Evolutionary conservation across 164 flowering plant species (phyloP).

Genomic region (Magnolia officinalis): DNA sequence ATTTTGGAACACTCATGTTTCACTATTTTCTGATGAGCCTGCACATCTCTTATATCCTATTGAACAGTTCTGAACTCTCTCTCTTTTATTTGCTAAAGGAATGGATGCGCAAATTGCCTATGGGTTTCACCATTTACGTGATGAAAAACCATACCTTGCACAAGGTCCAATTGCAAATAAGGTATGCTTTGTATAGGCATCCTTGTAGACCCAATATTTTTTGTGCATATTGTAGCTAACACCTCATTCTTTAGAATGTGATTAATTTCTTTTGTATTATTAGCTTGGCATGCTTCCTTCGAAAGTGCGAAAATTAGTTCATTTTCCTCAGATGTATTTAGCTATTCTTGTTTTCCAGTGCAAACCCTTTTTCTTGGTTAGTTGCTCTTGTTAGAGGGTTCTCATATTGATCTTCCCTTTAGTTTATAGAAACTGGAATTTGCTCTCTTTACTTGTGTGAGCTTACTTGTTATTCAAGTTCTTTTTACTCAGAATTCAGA

Average conservation of each 20-base stretch:
- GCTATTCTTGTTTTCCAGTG: not conserved
- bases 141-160: conserved; percentile 93
- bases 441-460: not conserved
- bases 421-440: not conserved
- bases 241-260: not conserved
- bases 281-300: not conserved
- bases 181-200: conserved; percentile 36
- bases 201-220: not conserved
- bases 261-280: too few relatives aligned
- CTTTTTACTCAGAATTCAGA: too few relatives aligned
- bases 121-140: conserved; percentile 93
- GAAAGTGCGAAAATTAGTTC: not conserved
- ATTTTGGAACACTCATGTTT: too few relatives aligned
- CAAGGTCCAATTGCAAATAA: conserved; percentile 92
- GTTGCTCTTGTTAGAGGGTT: not conserved
- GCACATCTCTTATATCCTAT: not conserved
- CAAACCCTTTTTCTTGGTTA: not conserved
- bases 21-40: not conserved
- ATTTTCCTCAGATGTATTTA: not conserved
- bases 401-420: not conserved
- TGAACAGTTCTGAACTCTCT: not conserved
- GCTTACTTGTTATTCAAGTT: not conserved
- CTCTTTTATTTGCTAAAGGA: conserved; percentile 38
- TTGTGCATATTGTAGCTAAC: not conserved
- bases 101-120: conserved; percentile 99